Percentiles rank a stretch among this genome's conserved stretches.
phyloP scores from a whole-genome alignment of 352 stramenopile genomes.

The Phytophthora megakarya region DNA sequence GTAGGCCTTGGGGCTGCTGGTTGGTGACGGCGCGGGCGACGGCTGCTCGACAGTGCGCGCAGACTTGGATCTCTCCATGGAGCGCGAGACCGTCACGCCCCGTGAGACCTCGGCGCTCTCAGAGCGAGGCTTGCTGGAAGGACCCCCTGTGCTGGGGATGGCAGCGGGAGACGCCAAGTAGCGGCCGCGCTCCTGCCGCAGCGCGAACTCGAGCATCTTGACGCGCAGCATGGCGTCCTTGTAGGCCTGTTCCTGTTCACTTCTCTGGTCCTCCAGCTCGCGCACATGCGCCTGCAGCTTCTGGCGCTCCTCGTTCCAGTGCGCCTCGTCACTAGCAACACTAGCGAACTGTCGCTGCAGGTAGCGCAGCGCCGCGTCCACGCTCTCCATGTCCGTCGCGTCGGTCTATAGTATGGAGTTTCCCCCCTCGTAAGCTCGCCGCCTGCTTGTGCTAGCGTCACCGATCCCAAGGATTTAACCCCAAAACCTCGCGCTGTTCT shows the following conservation, averaged over 20 bases:
- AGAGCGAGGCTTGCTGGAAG: constrained; percentile 22
- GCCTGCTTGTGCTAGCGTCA: constrained; percentile 30
- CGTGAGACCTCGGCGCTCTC: constrained; percentile 53
- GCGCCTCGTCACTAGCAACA: constrained; percentile 72
- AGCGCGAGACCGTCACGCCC: constrained; percentile 59
- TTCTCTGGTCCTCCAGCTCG: constrained; percentile 77
- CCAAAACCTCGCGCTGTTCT: constrained; percentile 23
- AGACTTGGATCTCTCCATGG: constrained; percentile 63
- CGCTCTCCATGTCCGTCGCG: constrained; percentile 72
- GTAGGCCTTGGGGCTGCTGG: constrained; percentile 39
- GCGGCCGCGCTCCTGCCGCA: constrained; percentile 76
- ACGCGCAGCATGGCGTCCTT: constrained; percentile 85
- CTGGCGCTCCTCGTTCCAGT: constrained; percentile 80
- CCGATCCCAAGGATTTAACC: constrained; percentile 10
- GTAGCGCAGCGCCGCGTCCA: constrained; percentile 85
- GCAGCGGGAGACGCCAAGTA: constrained; percentile 80
- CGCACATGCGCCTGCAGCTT: constrained; percentile 75
- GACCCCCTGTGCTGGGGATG: constrained; percentile 47
- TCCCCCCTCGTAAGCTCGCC: constrained; percentile 13
- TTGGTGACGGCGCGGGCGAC: constrained; percentile 44
- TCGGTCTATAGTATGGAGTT: constrained; percentile 15
- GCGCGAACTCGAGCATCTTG: constrained; percentile 90
- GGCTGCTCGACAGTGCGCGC: constrained; percentile 43
- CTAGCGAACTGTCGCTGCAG: constrained; percentile 85
- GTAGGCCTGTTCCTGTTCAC: constrained; percentile 81